Conservation (phyloP, 768 basidiomycete species). For the Lanmaoa rubissima region DNA sequence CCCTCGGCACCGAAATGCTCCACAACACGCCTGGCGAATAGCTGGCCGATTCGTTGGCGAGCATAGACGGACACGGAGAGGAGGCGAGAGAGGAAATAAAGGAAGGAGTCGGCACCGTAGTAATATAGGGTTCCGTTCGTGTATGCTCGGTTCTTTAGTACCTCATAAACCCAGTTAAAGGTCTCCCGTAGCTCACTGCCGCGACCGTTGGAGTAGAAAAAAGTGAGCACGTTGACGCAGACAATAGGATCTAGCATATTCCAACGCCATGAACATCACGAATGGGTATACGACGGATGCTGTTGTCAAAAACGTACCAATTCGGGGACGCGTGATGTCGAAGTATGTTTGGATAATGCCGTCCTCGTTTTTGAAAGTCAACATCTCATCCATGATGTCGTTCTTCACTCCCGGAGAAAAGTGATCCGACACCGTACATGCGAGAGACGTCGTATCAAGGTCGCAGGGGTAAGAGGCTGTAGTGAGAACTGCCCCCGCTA, state of each 20-base stretch:
- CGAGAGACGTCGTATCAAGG: conserved; percentile 20
- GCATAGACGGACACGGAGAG: conserved; percentile 19
- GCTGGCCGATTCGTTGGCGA: conserved; percentile 7
- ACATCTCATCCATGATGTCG: conserved; percentile 22
- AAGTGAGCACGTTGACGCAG: conserved; percentile 19
- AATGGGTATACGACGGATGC: not conserved
- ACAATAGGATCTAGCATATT: conserved; percentile 16
- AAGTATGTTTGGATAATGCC: conserved; percentile 23
- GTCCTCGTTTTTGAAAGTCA: conserved; percentile 15
- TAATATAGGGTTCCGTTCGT: conserved; percentile 22
- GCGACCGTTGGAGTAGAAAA: conserved; percentile 22
- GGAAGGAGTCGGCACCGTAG: conserved; percentile 14
- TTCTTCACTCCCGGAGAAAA: conserved; percentile 15
- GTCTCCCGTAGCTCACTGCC: conserved; percentile 19
- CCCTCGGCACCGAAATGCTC: conserved; percentile 18
- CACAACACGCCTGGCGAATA: conserved; percentile 15
- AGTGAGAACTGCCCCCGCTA: conserved; percentile 12
- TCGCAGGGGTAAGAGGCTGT: conserved; percentile 16
- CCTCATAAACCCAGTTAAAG: conserved; percentile 20
- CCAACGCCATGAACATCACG: fast-evolving
- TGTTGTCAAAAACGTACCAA: conserved; percentile 11
- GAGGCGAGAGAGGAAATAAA: conserved; percentile 23
- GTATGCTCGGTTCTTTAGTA: conserved; percentile 24
- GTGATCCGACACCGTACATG: conserved; percentile 18
- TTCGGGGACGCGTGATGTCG: conserved; percentile 19